These are phyloP conservation scores for Fusarium torulosum DNA, from an alignment of 2,329 filamentous ascomycete species.

Conservation along the genomic window DNA sequence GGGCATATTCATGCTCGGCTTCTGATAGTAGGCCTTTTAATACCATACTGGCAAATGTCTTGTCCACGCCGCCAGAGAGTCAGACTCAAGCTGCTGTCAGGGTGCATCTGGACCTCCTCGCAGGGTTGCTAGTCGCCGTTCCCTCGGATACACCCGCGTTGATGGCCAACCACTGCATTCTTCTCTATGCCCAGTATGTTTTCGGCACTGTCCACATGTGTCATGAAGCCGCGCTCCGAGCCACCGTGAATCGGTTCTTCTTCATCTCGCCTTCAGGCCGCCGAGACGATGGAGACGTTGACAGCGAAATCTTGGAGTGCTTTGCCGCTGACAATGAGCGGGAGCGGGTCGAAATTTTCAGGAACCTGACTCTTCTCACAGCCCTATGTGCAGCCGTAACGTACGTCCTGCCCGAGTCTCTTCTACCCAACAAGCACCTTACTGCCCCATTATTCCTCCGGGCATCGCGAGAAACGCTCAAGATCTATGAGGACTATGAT, in stretches of 20 bases:
- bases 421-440: not conserved
- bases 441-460: not conserved
- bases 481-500: conserved; percentile 17
- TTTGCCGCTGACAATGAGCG: not conserved
- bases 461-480: conserved; percentile 6
- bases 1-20: not conserved
- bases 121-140: not conserved
- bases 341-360: not conserved
- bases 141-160: not conserved
- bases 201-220: not conserved
- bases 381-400: not conserved
- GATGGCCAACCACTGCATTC: not conserved
- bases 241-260: not conserved
- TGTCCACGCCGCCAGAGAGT: not conserved
- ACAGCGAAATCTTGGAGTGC: not conserved
- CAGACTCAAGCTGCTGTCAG: not conserved
- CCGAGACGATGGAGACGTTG: not conserved
- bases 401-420: not conserved
- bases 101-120: not conserved
- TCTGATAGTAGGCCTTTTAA: no score
- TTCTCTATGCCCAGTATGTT: not conserved
- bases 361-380: not conserved
- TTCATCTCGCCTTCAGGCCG: not conserved
- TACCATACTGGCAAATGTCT: not conserved
- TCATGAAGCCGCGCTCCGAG: not conserved